Evolutionary conservation across 2,329 filamentous ascomycete genomes (phyloP), one percentile per base, ranked within the genome.

Genomic region (Drechslera avenae): DNA sequence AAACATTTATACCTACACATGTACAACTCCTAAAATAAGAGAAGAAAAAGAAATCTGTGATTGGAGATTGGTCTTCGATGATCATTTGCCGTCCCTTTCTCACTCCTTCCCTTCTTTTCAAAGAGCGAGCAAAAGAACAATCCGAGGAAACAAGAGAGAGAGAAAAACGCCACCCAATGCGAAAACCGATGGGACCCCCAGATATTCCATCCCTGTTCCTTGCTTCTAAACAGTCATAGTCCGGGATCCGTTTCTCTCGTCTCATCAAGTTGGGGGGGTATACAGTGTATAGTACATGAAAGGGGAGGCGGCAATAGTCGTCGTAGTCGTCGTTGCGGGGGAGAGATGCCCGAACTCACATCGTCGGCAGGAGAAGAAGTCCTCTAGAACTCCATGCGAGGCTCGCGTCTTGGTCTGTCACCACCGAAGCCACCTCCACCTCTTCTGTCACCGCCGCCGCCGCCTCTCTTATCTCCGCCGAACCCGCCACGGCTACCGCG

Each of bases 361-460:
- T 28, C 2, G 10, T 28, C 26, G 26, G 10, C 9, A 28, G 9
- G 26, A 12, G 26, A 28, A 5, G 26, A 9, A 28, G 10, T 21
- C 14, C 18, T 4, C 37, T 50, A 52, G 23, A 50, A 56, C 8
- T 55, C 46, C 5, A 50, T 14, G 31, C 52, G 53, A 2, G 61
- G 47, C 28, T 56, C 51, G 44, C 57, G 51, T 45, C 41, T 60
- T 33, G 52, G 41, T 17, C 55, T 42, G 31, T 54, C 56, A n/a
- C 53, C 56, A 30, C 55, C 51, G 18, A 46, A 46, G 7, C 54
- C 37, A 18, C 61, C 54, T 7, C 46, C 56, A 13, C 56, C 46
- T 33, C 47, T n/a, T 23, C 45, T 48, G 23, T 52, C 42, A 32
- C 53, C 52, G 12, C 51, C 48, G 21, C 47, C 47, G 17, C 45